Evolutionary conservation across 306 rosid species (phyloP).

Genomic region (Arachis hypogaea): DNA sequence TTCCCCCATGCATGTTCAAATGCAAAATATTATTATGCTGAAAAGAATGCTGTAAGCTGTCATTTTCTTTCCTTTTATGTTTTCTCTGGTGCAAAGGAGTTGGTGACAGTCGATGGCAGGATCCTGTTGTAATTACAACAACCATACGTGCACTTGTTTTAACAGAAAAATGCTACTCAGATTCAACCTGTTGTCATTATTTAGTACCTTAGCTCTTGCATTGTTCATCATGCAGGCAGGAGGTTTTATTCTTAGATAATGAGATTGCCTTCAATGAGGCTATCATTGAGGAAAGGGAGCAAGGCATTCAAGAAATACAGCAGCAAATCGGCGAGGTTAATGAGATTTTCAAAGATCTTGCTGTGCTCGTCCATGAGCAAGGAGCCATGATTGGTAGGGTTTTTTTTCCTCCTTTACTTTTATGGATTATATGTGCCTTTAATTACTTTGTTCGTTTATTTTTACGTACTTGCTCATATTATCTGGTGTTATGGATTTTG

Average conservation of each 20-base stretch:
- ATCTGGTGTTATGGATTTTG: conserved; percentile 39
- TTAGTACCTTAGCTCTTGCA: conserved; percentile 28
- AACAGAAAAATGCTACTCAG: conserved; percentile 10
- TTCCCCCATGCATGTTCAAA: conserved; percentile 31
- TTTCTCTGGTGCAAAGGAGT: conserved; percentile 20
- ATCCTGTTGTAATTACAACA: conserved; percentile 22
- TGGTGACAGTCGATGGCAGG: conserved; percentile 15
- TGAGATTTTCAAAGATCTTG: conserved; percentile 96
- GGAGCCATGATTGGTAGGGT: conserved; percentile 88
- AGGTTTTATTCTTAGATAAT: conserved; percentile 83
- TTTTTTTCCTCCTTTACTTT: conserved; percentile 2
- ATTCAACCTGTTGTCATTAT: conserved; percentile 12
- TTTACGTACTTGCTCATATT: conserved; percentile 28
- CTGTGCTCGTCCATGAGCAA: conserved; percentile 94
- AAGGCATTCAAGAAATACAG: conserved; percentile 97
- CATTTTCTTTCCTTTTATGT: conserved; percentile 8
- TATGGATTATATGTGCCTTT: not conserved
- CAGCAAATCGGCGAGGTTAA: conserved; percentile 95
- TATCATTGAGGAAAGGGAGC: conserved; percentile 95
- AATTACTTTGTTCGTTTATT: conserved; percentile 16
- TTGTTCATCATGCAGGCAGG: conserved; percentile 72
- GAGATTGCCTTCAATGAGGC: conserved; percentile 96
- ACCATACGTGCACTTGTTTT: not conserved
- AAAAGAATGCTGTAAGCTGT: conserved; percentile 2
- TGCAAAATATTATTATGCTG: conserved; percentile 37